phyloP scores from a whole-genome alignment of 2,329 filamentous ascomycete genomes.

The Fusarium duplospermum region DNA sequence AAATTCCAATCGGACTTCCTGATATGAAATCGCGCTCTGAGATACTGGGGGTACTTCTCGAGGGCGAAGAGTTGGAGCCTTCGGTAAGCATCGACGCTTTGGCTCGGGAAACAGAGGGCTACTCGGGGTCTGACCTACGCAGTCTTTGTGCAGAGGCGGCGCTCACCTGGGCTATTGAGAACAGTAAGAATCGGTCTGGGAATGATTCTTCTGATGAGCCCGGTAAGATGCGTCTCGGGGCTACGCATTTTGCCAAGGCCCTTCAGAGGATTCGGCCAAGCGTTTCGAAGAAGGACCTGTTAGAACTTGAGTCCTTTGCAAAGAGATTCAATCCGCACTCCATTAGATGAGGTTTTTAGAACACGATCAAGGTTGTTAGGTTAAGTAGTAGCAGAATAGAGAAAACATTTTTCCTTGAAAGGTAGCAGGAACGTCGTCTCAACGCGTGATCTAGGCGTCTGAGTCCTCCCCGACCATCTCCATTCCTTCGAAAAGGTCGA shows the following conservation, averaged over 20 bases:
- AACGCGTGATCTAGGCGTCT: neutral
- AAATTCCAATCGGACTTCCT: neutral
- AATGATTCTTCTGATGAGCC: neutral
- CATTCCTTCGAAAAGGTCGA: slow-evolving; percentile 39
- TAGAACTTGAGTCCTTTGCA: neutral
- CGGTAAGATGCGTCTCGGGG: neutral
- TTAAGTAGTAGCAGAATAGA: neutral
- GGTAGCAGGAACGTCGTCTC: neutral
- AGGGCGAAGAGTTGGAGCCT: neutral
- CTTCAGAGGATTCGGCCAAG: neutral
- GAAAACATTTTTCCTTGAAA: neutral
- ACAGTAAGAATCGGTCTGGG: neutral
- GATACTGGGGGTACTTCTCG: neutral
- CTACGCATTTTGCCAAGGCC: neutral
- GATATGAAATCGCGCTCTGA: neutral
- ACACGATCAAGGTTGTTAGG: neutral
- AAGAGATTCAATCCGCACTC: neutral
- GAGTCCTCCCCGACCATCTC: slow-evolving; percentile 25
- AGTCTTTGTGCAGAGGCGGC: neutral
- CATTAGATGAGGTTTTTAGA: neutral
- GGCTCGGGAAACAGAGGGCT: neutral
- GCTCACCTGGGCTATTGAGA: neutral
- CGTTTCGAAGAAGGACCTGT: neutral
- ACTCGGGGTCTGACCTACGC: neutral
- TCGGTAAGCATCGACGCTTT: neutral